phyloP scores from a whole-genome alignment of 768 basidiomycete genomes.

The Psilocybe cubensis region DNA sequence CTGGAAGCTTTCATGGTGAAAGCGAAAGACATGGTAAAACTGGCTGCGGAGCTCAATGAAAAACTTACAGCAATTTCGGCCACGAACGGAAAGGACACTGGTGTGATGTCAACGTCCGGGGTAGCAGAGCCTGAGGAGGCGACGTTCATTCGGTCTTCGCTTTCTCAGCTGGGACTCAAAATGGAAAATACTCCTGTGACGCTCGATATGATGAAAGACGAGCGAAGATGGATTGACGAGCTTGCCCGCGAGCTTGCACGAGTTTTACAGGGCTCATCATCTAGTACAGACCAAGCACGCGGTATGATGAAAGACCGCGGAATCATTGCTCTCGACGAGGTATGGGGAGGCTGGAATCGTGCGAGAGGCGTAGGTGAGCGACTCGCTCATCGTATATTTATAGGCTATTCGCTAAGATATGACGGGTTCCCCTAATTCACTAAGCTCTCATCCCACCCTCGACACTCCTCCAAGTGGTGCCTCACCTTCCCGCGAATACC shows the following conservation, averaged over 20 bases:
- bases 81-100: conserved; percentile 19
- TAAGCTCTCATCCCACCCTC: conserved; percentile 89
- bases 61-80: conserved; percentile 56
- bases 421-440: conserved; percentile 6
- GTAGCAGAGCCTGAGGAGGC: conserved; percentile 77
- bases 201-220: conserved; percentile 85
- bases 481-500: conserved; percentile 67
- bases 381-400: conserved; percentile 3
- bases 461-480: conserved; percentile 78
- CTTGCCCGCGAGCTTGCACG: conserved; percentile 81
- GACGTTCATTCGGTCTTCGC: conserved; percentile 84
- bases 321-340: conserved; percentile 87
- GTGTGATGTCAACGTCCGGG: conserved; percentile 30
- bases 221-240: conserved; percentile 76
- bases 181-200: conserved; percentile 83
- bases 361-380: conserved; percentile 85
- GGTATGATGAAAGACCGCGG: conserved; percentile 83
- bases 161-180: conserved; percentile 88
- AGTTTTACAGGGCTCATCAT: conserved; percentile 57
- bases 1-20: conserved; percentile 90
- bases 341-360: conserved; percentile 95
- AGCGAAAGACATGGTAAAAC: conserved; percentile 89
- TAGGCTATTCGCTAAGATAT: conserved; percentile 7
- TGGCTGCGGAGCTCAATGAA: conserved; percentile 88
- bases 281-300: conserved; percentile 24